Evolutionary conservation across 1,139 yeast genomes (phyloP).

Genomic region (Geotrichum siamense): DNA sequence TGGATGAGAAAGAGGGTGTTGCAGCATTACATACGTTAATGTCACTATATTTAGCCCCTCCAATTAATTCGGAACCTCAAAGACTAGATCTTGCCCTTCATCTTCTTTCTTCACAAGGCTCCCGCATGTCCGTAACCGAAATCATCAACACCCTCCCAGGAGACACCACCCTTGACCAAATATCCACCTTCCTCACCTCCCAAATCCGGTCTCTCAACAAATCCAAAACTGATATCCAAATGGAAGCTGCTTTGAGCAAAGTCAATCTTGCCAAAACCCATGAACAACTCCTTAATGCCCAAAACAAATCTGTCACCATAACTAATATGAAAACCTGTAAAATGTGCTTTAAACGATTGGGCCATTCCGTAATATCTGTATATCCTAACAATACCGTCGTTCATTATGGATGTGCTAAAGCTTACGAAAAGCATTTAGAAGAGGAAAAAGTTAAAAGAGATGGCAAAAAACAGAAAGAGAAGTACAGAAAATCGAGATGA

Average conservation of each 20-base stretch:
- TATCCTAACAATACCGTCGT: slow-evolving; percentile 48
- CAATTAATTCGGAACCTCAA: slow-evolving; percentile 32
- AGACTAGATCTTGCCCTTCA: slow-evolving; percentile 36
- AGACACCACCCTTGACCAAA: slow-evolving; percentile 40
- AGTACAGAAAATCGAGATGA: slow-evolving; percentile 1
- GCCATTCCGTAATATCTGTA: slow-evolving; percentile 54
- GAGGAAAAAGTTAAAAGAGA: slow-evolving; percentile 6
- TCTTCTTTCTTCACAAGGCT: slow-evolving; percentile 44
- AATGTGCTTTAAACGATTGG: slow-evolving; percentile 55
- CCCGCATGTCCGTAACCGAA: slow-evolving; percentile 46
- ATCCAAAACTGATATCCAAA: slow-evolving; percentile 20
- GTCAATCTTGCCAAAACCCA: slow-evolving; percentile 37
- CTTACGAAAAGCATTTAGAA: slow-evolving; percentile 23
- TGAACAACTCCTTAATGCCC: slow-evolving; percentile 35
- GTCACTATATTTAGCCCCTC: slow-evolving; percentile 29
- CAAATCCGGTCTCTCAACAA: slow-evolving; percentile 40
- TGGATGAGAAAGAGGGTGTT: slow-evolving; percentile 38
- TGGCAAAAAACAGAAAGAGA: slow-evolving; percentile 3
- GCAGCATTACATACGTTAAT: slow-evolving; percentile 34
- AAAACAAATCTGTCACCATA: slow-evolving; percentile 36
- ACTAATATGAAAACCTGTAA: slow-evolving; percentile 45
- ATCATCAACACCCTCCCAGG: slow-evolving; percentile 50
- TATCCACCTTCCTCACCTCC: slow-evolving; percentile 43
- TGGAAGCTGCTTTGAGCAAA: slow-evolving; percentile 35
- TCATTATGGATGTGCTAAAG: slow-evolving; percentile 59